A percentile compares a stretch with the other conserved stretches of the same genome.
Evolutionary conservation across 176 grass and related monocot species (phyloP).

Genomic region (Lolium perenne): DNA sequence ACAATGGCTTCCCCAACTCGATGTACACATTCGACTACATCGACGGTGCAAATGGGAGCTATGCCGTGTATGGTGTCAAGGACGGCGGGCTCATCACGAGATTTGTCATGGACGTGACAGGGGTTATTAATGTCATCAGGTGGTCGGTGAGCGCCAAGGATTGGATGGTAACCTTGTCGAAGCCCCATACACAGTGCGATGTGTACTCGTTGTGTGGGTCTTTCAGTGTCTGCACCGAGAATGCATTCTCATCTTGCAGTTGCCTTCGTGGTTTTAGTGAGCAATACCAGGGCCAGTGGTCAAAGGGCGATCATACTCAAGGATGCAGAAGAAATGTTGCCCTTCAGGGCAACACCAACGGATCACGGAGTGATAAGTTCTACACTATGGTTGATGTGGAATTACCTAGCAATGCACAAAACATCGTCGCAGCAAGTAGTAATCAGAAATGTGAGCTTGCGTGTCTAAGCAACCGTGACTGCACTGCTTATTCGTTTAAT

Average conservation of each 20-base stretch:
- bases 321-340: slow-evolving; percentile 9
- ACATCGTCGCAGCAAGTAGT: neutral
- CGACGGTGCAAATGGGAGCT: slow-evolving; percentile 29
- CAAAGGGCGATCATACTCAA: neutral
- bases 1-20: slow-evolving; percentile 16
- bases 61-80: slow-evolving; percentile 43
- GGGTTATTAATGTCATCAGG: neutral
- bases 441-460: neutral
- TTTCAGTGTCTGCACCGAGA: slow-evolving; percentile 13
- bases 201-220: slow-evolving; percentile 24
- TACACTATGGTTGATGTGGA: neutral
- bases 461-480: neutral
- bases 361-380: slow-evolving; percentile 6
- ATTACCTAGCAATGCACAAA: neutral
- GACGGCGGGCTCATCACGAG: slow-evolving; percentile 3
- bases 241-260: slow-evolving; percentile 23
- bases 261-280: slow-evolving; percentile 34
- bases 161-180: neutral
- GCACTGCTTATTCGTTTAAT: neutral
- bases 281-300: slow-evolving; percentile 9
- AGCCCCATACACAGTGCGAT: neutral
- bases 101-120: slow-evolving; percentile 38
- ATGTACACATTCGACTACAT: slow-evolving; percentile 45
- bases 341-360: neutral
- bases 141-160: neutral